Conservation (phyloP, 2,329 filamentous ascomycete species). For the Epichloe hybrida region DNA sequence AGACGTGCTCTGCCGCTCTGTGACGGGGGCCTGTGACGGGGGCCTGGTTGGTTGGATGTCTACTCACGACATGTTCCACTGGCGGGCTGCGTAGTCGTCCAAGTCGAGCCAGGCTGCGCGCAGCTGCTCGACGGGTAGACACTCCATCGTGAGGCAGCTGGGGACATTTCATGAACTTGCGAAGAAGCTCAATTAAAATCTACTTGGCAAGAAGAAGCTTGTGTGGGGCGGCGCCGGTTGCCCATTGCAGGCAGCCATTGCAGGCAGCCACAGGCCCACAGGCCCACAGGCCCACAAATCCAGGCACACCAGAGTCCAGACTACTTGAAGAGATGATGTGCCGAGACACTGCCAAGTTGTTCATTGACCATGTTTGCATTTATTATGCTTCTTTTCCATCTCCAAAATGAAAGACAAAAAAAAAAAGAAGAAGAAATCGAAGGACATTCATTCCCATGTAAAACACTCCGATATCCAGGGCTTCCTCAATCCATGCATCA, state of each 20-base stretch:
- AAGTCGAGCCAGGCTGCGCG: slow-evolving; percentile 3
- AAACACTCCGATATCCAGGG: slow-evolving; percentile 7
- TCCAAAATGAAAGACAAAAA: slow-evolving; percentile 1
- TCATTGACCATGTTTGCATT: not conserved
- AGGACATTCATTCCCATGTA: slow-evolving; percentile 2
- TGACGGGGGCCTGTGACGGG: not conserved
- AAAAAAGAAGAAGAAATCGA: not conserved
- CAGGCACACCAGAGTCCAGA: not conserved
- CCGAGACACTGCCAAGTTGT: too few relatives aligned
- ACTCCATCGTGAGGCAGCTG: not conserved
- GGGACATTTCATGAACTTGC: too few relatives aligned
- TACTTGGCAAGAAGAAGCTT: not conserved
- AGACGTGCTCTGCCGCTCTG: not conserved
- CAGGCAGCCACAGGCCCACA: too few relatives aligned
- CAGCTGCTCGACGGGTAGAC: not conserved
- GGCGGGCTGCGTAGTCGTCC: not conserved
- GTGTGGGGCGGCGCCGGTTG: not conserved
- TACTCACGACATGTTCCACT: slow-evolving; percentile 7
- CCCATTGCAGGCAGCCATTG: too few relatives aligned
- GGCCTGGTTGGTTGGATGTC: not conserved
- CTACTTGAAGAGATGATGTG: too few relatives aligned
- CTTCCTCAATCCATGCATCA: not conserved
- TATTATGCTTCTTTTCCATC: slow-evolving; percentile 1
- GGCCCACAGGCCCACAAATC: too few relatives aligned
- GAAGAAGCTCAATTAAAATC: not conserved